phyloP scores from a whole-genome alignment of 352 stramenopile species.

The Globisporangium rhizosaccharum region DNA sequence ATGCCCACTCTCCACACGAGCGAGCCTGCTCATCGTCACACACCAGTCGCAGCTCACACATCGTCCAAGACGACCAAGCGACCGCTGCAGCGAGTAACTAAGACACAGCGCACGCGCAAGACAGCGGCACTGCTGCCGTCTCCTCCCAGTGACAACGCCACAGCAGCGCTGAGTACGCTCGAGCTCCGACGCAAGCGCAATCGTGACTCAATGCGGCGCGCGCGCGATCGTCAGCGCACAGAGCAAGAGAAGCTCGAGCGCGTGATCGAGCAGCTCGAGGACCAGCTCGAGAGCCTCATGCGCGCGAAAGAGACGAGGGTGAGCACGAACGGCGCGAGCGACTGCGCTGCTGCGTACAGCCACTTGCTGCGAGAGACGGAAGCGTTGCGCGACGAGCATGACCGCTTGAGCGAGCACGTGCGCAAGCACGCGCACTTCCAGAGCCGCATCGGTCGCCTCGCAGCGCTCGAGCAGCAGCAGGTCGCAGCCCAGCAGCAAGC shows the following conservation, averaged over 20 bases:
- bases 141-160: too few relatives aligned
- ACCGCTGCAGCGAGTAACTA: too few relatives aligned
- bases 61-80: not conserved
- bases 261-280: constrained; percentile 26
- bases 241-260: constrained; percentile 21
- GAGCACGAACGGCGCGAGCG: too few relatives aligned
- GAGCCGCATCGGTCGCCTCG: constrained; percentile 4
- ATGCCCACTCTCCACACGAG: not conserved
- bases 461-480: constrained; percentile 13
- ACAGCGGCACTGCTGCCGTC: too few relatives aligned
- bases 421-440: constrained; percentile 21
- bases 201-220: constrained; percentile 41
- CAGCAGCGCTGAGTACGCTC: constrained; percentile 11
- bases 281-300: constrained; percentile 18
- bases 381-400: constrained; percentile 17
- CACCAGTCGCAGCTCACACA: not conserved
- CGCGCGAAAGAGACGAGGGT: not conserved
- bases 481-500: constrained; percentile 1
- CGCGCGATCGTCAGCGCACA: constrained; percentile 20
- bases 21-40: too few relatives aligned
- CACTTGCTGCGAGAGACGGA: constrained; percentile 20
- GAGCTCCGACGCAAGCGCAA: constrained; percentile 32
- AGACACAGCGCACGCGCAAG: too few relatives aligned
- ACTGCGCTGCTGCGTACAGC: constrained; percentile 4
- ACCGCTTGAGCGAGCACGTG: constrained; percentile 10